Base-by-base conservation (phyloP, 164 flowering plant species). In the Liriodendron chinense region DNA sequence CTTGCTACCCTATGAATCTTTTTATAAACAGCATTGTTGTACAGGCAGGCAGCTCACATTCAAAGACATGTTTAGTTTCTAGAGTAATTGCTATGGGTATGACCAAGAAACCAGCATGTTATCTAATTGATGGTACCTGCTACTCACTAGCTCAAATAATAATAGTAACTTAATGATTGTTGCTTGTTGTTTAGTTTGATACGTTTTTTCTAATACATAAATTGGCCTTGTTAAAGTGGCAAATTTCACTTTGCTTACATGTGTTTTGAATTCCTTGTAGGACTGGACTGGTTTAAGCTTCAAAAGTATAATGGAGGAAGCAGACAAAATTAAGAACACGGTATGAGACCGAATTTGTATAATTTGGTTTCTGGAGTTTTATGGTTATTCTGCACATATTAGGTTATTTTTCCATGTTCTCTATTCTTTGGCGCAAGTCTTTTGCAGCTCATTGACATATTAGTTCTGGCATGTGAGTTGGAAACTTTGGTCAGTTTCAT, bases 231-330 rank as follows among this genome's bases (percentile, higher is more conserved):
- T 56, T 7, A 12, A 61, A 2, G 13, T 18, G 24, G 56, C 22
- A 71, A 24, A 67, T 16, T 80, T 18, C 65, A 71, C 43, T 21
- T 47, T 66, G 53, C 24, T 65, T 53, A 18, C 56, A 20, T 22
- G 23, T 69, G 61, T 2, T 53, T 63, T 50, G 7, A 69, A 62
- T 83, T 64, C 56, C 72, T 83, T 82, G 77, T 93, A 92, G 99
- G 99, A 96, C 72, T 96, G 99, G 99, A 90, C 96, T 71, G 98
- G 97, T 72, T 78, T 96, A 79, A 83, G 76, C 83, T 96, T 96
- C 74, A 68, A 84, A 81, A 85, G 82, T 75, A 96, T 96, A 74
- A 92, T 96, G 97, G 89, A 86, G 73, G 99, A 94, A 68, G 96
- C 96, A 71, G 98, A 96, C 68, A 91, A 92, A 78, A 94, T 90